Evolutionary conservation across 2,329 filamentous ascomycete species (phyloP).

Genomic region (Geosmithia morbida): DNA sequence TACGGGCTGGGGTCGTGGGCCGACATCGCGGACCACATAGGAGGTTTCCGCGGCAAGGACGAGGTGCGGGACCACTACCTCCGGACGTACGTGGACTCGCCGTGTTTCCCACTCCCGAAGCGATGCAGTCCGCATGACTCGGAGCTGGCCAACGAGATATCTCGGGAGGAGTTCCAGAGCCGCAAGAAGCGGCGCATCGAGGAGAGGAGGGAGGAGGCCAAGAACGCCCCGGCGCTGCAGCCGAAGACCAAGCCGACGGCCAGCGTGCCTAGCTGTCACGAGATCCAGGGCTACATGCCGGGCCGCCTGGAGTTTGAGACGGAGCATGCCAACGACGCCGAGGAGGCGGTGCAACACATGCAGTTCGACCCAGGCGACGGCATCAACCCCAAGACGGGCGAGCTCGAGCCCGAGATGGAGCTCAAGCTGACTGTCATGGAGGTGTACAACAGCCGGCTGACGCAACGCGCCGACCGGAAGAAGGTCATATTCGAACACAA

Average conservation of each 20-base stretch:
- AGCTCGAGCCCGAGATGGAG: slow-evolving; percentile 90
- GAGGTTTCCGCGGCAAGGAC: slow-evolving; percentile 85
- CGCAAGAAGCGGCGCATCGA: slow-evolving; percentile 91
- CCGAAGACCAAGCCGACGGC: slow-evolving; percentile 94
- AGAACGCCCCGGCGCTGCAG: slow-evolving; percentile 67
- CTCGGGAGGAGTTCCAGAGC: slow-evolving; percentile 83
- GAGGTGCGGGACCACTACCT: slow-evolving; percentile 94
- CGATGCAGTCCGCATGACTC: slow-evolving; percentile 73
- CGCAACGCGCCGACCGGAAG: slow-evolving; percentile 83
- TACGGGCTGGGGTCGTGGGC: slow-evolving; percentile 96
- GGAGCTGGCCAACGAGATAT: slow-evolving; percentile 62
- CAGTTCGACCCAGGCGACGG: slow-evolving; percentile 95
- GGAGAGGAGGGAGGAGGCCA: slow-evolving; percentile 73
- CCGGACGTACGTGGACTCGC: slow-evolving; percentile 70
- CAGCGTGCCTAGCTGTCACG: slow-evolving; percentile 89
- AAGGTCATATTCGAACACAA: slow-evolving; percentile 95
- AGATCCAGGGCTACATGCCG: slow-evolving; percentile 98
- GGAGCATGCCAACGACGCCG: slow-evolving; percentile 93
- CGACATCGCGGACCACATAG: slow-evolving; percentile 95
- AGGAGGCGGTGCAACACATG: slow-evolving; percentile 97
- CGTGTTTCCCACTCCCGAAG: slow-evolving; percentile 74
- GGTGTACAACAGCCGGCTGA: slow-evolving; percentile 88
- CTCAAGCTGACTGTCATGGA: slow-evolving; percentile 97
- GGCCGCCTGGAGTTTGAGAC: slow-evolving; percentile 95
- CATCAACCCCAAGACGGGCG: slow-evolving; percentile 67